phyloP scores from a whole-genome alignment of 106 monocot genomes.

The Phalaenopsis aphrodite region DNA sequence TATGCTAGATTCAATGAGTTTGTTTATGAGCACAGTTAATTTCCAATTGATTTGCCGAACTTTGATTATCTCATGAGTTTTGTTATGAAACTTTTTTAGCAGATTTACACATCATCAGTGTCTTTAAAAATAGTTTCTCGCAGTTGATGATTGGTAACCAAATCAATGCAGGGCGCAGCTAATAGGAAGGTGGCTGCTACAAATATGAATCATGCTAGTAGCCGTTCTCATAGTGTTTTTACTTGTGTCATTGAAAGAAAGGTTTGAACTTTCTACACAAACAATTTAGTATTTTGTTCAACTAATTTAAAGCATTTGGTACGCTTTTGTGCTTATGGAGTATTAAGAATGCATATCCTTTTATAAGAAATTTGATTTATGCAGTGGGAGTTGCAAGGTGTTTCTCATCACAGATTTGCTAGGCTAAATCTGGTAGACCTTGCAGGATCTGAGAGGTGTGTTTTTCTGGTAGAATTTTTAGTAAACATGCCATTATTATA shows the following conservation, averaged over 20 bases:
- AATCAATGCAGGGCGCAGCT: constrained; percentile 59
- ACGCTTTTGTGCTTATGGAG: not conserved
- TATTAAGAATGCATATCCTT: not conserved
- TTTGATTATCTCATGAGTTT: not conserved
- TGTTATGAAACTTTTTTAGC: not conserved
- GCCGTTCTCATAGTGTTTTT: constrained; percentile 97
- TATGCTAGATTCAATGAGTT: not conserved
- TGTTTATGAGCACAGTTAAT: too few species aligned
- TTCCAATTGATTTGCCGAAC: not conserved
- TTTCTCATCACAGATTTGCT: constrained; percentile 85
- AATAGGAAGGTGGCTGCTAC: constrained; percentile 93
- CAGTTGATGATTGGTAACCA: not conserved
- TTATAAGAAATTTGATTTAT: not conserved
- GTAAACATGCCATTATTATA: not conserved
- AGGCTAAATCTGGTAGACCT: constrained; percentile 93
- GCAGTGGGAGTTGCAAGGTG: constrained; percentile 93
- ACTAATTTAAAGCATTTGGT: not conserved
- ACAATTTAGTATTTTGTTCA: not conserved
- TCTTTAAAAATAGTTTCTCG: not conserved
- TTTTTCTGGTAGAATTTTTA: not conserved
- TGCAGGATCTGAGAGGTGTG: constrained; percentile 90
- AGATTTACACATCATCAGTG: not conserved
- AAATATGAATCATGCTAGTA: constrained; percentile 95
- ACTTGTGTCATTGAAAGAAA: constrained; percentile 94
- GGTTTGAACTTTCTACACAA: constrained; percentile 26